Evolutionary conservation across 768 basidiomycete species (phyloP), one percentile per base, ranked within the genome.

Genomic region (Piloderma croceum): DNA sequence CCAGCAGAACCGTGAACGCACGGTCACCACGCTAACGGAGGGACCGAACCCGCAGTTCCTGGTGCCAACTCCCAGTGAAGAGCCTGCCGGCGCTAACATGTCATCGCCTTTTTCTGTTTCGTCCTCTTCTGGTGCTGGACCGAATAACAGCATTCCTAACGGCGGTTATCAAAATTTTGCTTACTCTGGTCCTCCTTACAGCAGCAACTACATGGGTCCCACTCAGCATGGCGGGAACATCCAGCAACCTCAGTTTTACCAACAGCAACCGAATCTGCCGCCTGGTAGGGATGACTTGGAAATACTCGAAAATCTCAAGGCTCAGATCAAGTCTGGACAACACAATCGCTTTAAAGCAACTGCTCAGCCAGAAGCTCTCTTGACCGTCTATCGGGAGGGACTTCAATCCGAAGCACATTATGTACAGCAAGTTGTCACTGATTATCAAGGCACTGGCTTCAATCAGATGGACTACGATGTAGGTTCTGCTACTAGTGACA

Each of bases 291-390:
- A 67, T 54, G 86, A 87, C 62, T 72, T 88, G 46, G 81, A 86
- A 56, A 71, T 80, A 23, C 71, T 89, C 44, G 77, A 87, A 61
- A 77, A 77, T 41, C 77, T 89, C 58, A 88, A 89, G 59, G 65
- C 76, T 18, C 64, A 74, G 41, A 88, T 89, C 60, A 81, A 79
- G 53, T 70, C 67, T 23, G 76, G 75, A 36, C 84, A 89, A 53
- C 85, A 89, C 59, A 76, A 83, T 41, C 67, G 78, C 49, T 89
- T 76, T 57, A 73, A 75, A 18, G 74, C 84, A 21, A 55, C 74
- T 34, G 83, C 86, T 19, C 72, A 78, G 44, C 86, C 84, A 21
- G 68, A 68, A 12, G 73, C 70, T 36, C 75, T 89, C 27, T 80
- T 78, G 24, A 70, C 65, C 35, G 61, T 83, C 41, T 88, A 83